These are phyloP conservation scores for Cucurbita argyrosperma DNA, from an alignment of 306 rosid species.

Conservation along the genomic window DNA sequence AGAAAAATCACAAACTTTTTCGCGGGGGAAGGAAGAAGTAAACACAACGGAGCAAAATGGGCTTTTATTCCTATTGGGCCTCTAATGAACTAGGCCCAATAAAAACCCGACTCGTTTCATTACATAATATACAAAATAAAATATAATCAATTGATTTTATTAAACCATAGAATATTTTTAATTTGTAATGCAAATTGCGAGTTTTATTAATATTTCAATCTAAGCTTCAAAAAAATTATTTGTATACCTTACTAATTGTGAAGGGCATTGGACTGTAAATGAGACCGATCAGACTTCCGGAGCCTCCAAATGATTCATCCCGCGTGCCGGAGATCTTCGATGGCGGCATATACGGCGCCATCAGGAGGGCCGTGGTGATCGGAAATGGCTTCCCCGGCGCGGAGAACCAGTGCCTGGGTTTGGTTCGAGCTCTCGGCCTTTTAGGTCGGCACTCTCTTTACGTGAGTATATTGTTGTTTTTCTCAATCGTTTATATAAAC, in stretches of 20 bases:
- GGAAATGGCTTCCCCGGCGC: slow-evolving; percentile 88
- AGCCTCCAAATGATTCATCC: slow-evolving; percentile 14
- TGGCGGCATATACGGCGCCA: slow-evolving; percentile 30
- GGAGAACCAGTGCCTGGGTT: slow-evolving; percentile 76
- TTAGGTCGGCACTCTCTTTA: slow-evolving; percentile 33
- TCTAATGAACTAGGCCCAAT: too few relatives aligned
- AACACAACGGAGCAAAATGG: background rate
- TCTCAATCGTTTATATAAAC: background rate
- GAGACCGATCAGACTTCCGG: slow-evolving; percentile 34
- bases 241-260: too few relatives aligned
- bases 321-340: slow-evolving; percentile 30
- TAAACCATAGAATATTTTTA: too few relatives aligned
- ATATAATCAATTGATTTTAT: too few relatives aligned
- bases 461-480: slow-evolving; percentile 29
- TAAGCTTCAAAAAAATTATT: too few relatives aligned
- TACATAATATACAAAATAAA: too few relatives aligned
- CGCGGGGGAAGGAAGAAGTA: background rate
- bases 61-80: too few relatives aligned
- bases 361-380: slow-evolving; percentile 55
- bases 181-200: too few relatives aligned
- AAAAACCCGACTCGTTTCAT: too few relatives aligned
- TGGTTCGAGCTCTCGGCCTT: slow-evolving; percentile 80
- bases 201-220: too few relatives aligned
- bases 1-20: background rate
- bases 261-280: slow-evolving; percentile 8